Evolutionary conservation across 73 alveolate species (phyloP).

Genomic region (Tetrahymena thermophila): DNA sequence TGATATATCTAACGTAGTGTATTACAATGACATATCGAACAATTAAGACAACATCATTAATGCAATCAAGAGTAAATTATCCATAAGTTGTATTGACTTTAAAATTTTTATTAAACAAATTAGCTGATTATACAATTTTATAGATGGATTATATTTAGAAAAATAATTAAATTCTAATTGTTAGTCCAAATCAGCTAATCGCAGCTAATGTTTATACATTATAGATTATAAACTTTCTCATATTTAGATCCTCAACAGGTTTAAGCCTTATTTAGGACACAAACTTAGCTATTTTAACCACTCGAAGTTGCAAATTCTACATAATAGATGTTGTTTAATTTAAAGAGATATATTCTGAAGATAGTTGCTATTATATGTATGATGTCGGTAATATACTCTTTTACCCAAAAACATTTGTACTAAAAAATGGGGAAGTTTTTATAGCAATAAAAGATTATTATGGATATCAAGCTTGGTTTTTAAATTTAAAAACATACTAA

Average conservation of each 20-base stretch:
- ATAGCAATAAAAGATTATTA: neutral
- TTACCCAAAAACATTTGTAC: neutral
- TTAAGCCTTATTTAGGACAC: neutral
- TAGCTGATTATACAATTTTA: neutral
- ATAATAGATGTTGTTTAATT: neutral
- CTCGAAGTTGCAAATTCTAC: neutral
- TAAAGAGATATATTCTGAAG: neutral
- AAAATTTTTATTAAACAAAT: too few relatives aligned
- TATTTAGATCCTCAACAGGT: neutral
- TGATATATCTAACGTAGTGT: neutral
- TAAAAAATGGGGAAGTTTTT: neutral
- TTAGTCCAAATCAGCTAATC: neutral
- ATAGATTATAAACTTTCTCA: neutral
- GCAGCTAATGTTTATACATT: neutral
- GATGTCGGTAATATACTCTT: neutral
- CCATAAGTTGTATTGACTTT: too few relatives aligned
- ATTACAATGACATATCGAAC: neutral
- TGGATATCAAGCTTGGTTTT: neutral
- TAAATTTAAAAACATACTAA: too few relatives aligned
- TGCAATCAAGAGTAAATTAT: neutral
- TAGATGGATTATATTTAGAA: neutral
- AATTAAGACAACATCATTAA: neutral
- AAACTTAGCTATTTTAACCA: neutral
- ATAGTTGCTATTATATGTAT: neutral
- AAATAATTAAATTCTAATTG: too few relatives aligned